Conservation (phyloP, 805 yeast species). For the Sugiyamaella marilandica region DNA sequence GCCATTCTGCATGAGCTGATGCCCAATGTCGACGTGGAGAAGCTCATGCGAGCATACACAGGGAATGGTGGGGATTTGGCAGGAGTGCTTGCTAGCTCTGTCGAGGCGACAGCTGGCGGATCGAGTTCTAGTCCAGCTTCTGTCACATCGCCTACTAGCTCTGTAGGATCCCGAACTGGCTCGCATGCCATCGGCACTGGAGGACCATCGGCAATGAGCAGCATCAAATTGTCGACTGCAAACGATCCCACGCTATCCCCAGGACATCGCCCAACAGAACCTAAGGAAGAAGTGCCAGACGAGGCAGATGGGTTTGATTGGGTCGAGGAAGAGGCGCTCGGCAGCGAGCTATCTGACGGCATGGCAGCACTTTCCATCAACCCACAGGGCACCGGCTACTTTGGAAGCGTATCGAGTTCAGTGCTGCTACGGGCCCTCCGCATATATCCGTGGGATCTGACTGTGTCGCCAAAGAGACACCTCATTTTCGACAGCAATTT, state of each 20-base stretch:
- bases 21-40: conserved; percentile 46
- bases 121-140: conserved; percentile 1
- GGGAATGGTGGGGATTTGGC: not conserved
- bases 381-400: conserved; percentile 55
- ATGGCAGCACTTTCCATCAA: conserved; percentile 57
- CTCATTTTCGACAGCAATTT: not conserved
- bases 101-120: not conserved
- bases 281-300: conserved; percentile 37
- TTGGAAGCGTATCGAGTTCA: conserved; percentile 61
- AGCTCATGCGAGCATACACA: conserved; percentile 21
- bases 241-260: conserved; percentile 1
- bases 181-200: not conserved
- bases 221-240: not conserved
- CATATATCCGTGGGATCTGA: conserved; percentile 29
- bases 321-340: conserved; percentile 45
- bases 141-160: not conserved
- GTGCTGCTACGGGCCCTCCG: conserved; percentile 48
- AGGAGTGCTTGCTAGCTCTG: conserved; percentile 2
- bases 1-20: conserved; percentile 38
- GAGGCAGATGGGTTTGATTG: conserved; percentile 56
- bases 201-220: not conserved
- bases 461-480: conserved; percentile 9
- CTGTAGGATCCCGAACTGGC: not conserved
- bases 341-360: conserved; percentile 43
- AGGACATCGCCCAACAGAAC: conserved; percentile 27